Evolutionary conservation across 148 eudicot species (phyloP).

Genomic region (Beta vulgaris): DNA sequence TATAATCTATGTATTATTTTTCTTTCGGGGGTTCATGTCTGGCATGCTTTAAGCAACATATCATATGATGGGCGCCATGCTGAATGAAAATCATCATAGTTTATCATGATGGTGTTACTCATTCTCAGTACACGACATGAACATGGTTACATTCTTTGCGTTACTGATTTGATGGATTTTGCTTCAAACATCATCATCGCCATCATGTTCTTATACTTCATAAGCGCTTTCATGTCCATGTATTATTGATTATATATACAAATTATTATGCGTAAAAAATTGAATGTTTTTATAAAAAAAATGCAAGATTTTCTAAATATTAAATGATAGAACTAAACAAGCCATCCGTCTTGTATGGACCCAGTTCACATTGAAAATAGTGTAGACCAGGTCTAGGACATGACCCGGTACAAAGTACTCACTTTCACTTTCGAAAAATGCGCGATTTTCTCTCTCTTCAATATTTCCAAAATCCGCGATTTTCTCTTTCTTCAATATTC

Average conservation of each 20-base stretch:
- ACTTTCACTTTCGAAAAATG: too few species aligned
- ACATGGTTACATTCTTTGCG: constrained; percentile 8
- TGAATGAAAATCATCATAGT: neutral
- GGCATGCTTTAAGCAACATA: constrained; percentile 10
- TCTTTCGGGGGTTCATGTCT: neutral
- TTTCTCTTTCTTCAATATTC: too few species aligned
- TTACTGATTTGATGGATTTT: neutral
- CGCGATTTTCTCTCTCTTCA: too few species aligned
- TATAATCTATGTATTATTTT: neutral
- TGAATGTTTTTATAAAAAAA: too few species aligned
- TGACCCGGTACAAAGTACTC: too few species aligned
- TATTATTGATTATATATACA: neutral
- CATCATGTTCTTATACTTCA: neutral
- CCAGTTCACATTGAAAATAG: too few species aligned
- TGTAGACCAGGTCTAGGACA: too few species aligned
- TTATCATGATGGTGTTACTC: constrained; percentile 3
- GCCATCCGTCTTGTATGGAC: too few species aligned
- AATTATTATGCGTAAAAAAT: neutral
- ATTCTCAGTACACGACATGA: neutral
- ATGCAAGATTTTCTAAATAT: too few species aligned
- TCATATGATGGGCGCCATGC: constrained; percentile 12
- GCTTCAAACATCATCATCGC: constrained; percentile 10
- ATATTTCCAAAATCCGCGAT: too few species aligned
- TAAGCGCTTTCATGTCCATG: neutral
- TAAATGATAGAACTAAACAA: too few species aligned